A percentile compares a stretch with the other conserved stretches of the same genome.
Conservation (phyloP, 108 stramenopile genomes). For the Nannochloropsis gaditana region DNA sequence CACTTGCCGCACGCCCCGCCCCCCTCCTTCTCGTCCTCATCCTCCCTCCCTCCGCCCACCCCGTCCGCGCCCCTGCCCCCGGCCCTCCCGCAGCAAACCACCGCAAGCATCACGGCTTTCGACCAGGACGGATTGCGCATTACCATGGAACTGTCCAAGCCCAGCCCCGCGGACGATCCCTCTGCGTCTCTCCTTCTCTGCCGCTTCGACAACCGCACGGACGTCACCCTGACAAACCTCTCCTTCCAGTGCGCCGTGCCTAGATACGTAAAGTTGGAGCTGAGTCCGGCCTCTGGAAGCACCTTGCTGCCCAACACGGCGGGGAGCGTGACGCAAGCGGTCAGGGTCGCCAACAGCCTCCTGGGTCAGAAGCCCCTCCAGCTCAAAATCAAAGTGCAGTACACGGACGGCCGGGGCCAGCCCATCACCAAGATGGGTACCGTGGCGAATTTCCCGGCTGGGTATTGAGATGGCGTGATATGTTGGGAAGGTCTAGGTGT, state of each 20-base stretch:
- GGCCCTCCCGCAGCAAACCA: neutral
- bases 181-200: constrained; percentile 53
- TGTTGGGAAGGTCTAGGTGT: no score
- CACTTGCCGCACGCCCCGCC: neutral
- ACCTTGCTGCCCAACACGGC: constrained; percentile 65
- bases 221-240: constrained; percentile 70
- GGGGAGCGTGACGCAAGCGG: constrained; percentile 77
- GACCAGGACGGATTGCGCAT: constrained; percentile 37
- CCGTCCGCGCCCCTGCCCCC: neutral
- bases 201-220: constrained; percentile 71
- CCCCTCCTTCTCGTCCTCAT: neutral
- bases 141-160: constrained; percentile 47
- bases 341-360: constrained; percentile 78
- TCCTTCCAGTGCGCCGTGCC: constrained; percentile 92
- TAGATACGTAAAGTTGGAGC: constrained; percentile 89
- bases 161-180: constrained; percentile 23
- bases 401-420: constrained; percentile 59
- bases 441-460: neutral
- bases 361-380: constrained; percentile 85
- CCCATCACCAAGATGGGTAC: constrained; percentile 16
- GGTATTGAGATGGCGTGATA: neutral
- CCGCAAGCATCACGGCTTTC: constrained; percentile 26
- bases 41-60: neutral
- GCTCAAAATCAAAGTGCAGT: constrained; percentile 84
- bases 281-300: constrained; percentile 85